Conservation (phyloP, 192 early-diverging fungal genomes). For the Coemansia sp. region DNA sequence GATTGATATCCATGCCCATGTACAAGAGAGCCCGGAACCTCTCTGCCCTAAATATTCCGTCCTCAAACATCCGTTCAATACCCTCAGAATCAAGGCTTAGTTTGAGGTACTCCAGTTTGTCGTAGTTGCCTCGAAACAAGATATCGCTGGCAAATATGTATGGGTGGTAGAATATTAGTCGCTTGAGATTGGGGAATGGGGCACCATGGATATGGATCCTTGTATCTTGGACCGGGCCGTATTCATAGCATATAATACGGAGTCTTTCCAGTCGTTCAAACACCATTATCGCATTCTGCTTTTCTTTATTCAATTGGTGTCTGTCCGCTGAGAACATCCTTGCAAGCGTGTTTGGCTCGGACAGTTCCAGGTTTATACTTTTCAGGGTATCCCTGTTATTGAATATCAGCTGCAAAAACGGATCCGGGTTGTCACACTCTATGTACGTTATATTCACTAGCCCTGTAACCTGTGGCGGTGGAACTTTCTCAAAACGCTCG, state of each 20-base stretch:
- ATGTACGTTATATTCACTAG: conserved; percentile 19
- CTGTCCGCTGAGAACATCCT: background rate
- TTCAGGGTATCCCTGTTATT: conserved; percentile 12
- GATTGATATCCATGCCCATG: conserved; percentile 10
- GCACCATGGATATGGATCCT: background rate
- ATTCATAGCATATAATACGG: background rate
- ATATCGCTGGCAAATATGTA: conserved; percentile 23
- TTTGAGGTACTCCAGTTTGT: conserved; percentile 6
- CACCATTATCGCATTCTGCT: background rate
- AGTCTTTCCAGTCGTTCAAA: conserved; percentile 1
- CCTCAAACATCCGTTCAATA: background rate
- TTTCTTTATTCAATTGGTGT: background rate
- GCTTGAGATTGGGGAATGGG: conserved; percentile 8
- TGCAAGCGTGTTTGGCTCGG: background rate
- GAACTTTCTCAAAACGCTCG: background rate
- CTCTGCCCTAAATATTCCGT: background rate
- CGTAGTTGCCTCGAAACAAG: conserved; percentile 19
- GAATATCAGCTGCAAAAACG: conserved; percentile 20
- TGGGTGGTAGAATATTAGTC: conserved; percentile 9
- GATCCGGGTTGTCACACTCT: conserved; percentile 12
- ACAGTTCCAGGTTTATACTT: conserved; percentile 11
- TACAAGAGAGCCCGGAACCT: background rate
- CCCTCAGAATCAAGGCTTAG: conserved; percentile 7
- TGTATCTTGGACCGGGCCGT: background rate
- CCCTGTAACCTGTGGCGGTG: background rate